Percentiles rank a stretch among this genome's conserved stretches.
phyloP scores from a whole-genome alignment of 345 rosid genomes.

The Noccaea bulbosa region DNA sequence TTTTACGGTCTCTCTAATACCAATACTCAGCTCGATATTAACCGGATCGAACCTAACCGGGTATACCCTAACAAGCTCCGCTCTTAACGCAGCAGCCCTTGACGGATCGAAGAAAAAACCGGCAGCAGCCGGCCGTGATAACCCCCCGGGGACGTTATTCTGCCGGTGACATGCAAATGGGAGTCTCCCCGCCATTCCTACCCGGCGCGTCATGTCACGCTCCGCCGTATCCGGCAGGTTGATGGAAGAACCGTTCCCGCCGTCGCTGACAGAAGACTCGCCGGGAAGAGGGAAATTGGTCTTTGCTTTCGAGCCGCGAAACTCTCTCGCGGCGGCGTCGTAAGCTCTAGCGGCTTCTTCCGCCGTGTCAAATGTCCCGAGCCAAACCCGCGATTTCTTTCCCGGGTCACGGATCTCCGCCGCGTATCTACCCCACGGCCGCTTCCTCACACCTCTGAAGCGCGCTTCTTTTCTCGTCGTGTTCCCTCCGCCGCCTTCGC shows the following conservation, averaged over 20 bases:
- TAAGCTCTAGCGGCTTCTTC: slow-evolving; percentile 75
- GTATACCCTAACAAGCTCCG: slow-evolving; percentile 42
- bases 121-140: slow-evolving; percentile 38
- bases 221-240: slow-evolving; percentile 43
- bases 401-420: slow-evolving; percentile 82
- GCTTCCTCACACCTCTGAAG: slow-evolving; percentile 67
- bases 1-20: slow-evolving; percentile 39
- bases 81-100: slow-evolving; percentile 47
- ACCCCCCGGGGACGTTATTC: slow-evolving; percentile 22
- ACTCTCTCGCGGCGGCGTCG: slow-evolving; percentile 64
- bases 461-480: slow-evolving; percentile 45
- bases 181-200: slow-evolving; percentile 44
- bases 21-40: slow-evolving; percentile 37
- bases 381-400: slow-evolving; percentile 73
- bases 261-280: slow-evolving; percentile 26
- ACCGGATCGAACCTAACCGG: slow-evolving; percentile 57
- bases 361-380: slow-evolving; percentile 71
- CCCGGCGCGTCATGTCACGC: slow-evolving; percentile 44
- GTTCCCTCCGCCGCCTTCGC: not conserved
- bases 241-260: slow-evolving; percentile 43
- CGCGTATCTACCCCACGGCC: slow-evolving; percentile 83
- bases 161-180: slow-evolving; percentile 57
- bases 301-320: slow-evolving; percentile 70
- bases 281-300: slow-evolving; percentile 60
- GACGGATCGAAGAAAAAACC: slow-evolving; percentile 46